A percentile compares a stretch with the other conserved stretches of the same genome.
Evolutionary conservation across 139 green algal species (phyloP).

Genomic region (Volvox africanus): DNA sequence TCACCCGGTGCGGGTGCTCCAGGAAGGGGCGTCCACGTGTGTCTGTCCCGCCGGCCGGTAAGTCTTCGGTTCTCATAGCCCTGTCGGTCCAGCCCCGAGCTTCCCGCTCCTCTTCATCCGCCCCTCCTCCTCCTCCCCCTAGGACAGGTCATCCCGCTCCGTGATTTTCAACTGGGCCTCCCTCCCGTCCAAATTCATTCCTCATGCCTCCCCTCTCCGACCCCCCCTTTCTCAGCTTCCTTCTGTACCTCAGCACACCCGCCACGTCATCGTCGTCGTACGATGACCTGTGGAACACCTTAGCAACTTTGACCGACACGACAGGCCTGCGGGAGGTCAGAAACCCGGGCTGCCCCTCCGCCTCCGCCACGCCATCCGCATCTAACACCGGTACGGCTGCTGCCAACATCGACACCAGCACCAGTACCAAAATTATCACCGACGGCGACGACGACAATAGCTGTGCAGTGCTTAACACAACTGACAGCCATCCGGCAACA

Average conservation of each 20-base stretch:
- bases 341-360: background rate
- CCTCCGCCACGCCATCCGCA: background rate
- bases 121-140: background rate
- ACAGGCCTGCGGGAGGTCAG: background rate
- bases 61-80: background rate
- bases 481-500: no score
- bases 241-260: constrained; percentile 47
- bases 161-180: background rate
- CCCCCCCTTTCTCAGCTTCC: constrained; percentile 37
- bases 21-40: constrained; percentile 31
- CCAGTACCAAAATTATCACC: no score
- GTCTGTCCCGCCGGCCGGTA: constrained; percentile 48
- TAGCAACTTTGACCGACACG: background rate
- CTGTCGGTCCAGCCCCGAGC: background rate
- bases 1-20: constrained; percentile 41
- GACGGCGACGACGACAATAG: no score
- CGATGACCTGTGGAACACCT: constrained; percentile 24
- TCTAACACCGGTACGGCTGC: background rate
- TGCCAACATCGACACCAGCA: no score
- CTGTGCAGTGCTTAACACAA: no score
- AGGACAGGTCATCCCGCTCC: no score
- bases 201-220: no score
- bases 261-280: background rate
- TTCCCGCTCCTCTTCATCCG: background rate
- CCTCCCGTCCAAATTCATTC: no score